Conservation (phyloP, 2,329 filamentous ascomycete genomes). For the Paecilomyces dactylethromorphus region DNA sequence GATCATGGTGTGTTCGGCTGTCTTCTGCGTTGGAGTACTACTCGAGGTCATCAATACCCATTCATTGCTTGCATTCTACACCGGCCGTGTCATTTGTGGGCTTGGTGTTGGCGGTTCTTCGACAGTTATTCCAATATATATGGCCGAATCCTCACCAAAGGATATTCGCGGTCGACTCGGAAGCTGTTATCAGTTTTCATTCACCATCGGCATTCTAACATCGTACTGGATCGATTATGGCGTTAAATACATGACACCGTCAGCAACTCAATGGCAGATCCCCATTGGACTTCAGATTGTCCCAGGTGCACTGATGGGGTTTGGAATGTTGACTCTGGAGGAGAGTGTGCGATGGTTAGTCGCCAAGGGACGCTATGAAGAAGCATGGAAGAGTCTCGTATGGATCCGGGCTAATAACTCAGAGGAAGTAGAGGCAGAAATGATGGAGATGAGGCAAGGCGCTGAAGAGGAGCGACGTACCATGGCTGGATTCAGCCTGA, state of each 20-base stretch:
- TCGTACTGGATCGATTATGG: constrained; percentile 51
- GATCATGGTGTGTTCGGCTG: constrained; percentile 39
- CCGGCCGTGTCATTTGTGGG: constrained; percentile 43
- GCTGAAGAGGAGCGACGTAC: constrained; percentile 41
- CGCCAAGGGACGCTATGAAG: constrained; percentile 36
- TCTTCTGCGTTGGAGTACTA: constrained; percentile 41
- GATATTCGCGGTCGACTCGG: constrained; percentile 44
- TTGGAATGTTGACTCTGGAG: constrained; percentile 44
- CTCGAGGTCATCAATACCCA: constrained; percentile 44
- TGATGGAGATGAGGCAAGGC: constrained; percentile 45
- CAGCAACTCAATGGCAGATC: constrained; percentile 48
- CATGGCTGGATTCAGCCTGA: constrained; percentile 36
- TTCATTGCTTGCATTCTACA: constrained; percentile 39
- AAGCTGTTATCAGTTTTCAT: constrained; percentile 48
- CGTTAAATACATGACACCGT: constrained; percentile 18
- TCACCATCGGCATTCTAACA: constrained; percentile 44
- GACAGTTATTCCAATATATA: constrained; percentile 38
- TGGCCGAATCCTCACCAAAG: constrained; percentile 40
- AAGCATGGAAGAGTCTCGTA: constrained; percentile 42
- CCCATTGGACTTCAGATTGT: constrained; percentile 48
- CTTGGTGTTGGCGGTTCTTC: constrained; percentile 44
- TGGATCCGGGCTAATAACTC: constrained; percentile 46
- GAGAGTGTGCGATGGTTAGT: constrained; percentile 48
- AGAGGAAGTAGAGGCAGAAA: constrained; percentile 34
- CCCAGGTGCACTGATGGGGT: constrained; percentile 41